phyloP scores from a whole-genome alignment of 2,329 filamentous ascomycete species.

The Niveomyces coronatus region DNA sequence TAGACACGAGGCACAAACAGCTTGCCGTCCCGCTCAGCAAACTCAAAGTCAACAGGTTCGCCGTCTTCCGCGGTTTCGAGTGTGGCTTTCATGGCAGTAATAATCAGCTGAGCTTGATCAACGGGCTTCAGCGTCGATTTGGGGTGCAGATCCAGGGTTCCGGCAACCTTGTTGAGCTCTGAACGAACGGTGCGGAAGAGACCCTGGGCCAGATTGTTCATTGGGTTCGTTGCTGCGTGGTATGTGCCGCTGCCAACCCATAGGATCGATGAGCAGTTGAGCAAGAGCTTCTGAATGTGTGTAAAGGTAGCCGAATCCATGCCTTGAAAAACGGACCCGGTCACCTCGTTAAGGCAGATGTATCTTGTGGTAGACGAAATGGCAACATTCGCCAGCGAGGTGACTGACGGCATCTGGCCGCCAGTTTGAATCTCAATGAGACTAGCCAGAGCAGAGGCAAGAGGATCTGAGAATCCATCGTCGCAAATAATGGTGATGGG shows the following conservation, averaged over 20 bases:
- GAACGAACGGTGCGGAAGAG: constrained; percentile 36
- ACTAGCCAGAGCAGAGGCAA: constrained; percentile 14
- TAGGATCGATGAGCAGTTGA: constrained; percentile 24
- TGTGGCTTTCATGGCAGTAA: constrained; percentile 17
- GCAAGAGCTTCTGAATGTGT: constrained; percentile 25
- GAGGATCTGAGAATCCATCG: constrained; percentile 10
- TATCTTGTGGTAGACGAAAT: constrained; percentile 15
- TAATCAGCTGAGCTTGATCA: constrained; percentile 22
- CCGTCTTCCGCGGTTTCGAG: constrained; percentile 12
- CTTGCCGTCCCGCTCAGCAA: constrained; percentile 18
- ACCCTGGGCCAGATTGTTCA: constrained; percentile 34
- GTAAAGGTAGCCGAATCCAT: constrained; percentile 29
- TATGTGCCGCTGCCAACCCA: constrained; percentile 33
- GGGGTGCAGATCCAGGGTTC: constrained; percentile 35
- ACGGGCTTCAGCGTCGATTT: constrained; percentile 19
- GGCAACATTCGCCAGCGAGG: constrained; percentile 13
- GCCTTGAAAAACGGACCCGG: constrained; percentile 31
- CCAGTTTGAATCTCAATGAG: constrained; percentile 16
- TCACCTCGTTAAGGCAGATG: constrained; percentile 34
- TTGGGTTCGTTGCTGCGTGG: constrained; percentile 23
- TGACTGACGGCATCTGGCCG: constrained; percentile 12
- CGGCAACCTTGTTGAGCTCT: constrained; percentile 33
- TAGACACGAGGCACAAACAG: constrained; percentile 21
- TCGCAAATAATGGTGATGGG: constrained; percentile 18
- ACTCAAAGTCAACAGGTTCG: constrained; percentile 19